Evolutionary conservation across 805 yeast genomes (phyloP).

Genomic region (Ogataea trehaloabstinens): DNA sequence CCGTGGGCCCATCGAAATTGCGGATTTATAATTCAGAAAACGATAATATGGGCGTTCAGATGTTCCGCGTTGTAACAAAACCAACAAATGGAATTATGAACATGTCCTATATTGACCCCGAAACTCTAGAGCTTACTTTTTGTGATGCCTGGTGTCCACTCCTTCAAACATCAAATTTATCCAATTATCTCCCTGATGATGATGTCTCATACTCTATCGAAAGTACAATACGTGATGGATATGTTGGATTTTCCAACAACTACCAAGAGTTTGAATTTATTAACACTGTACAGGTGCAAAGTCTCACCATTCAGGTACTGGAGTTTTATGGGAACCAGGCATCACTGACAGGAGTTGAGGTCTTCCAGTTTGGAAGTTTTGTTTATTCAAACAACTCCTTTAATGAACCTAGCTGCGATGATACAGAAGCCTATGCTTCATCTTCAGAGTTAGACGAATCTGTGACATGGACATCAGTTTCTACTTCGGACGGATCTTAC

Average conservation of each 20-base stretch:
- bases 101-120: constrained; percentile 77
- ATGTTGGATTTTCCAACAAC: constrained; percentile 38
- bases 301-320: constrained; percentile 61
- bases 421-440: constrained; percentile 6
- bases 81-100: constrained; percentile 93
- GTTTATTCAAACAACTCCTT: constrained; percentile 74
- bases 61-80: constrained; percentile 69
- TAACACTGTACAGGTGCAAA: constrained; percentile 57
- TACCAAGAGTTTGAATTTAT: constrained; percentile 84
- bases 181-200: constrained; percentile 3
- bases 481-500: constrained; percentile 16
- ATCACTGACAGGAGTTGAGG: constrained; percentile 68
- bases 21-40: constrained; percentile 65
- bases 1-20: constrained; percentile 64
- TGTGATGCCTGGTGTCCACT: constrained; percentile 95
- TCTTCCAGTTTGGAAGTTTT: constrained; percentile 58
- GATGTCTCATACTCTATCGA: constrained; percentile 11
- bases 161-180: constrained; percentile 37
- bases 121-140: constrained; percentile 47
- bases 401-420: constrained; percentile 62
- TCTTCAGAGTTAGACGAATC: constrained; percentile 15
- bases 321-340: constrained; percentile 70
- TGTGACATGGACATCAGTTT: constrained; percentile 22
- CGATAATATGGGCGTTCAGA: constrained; percentile 42
- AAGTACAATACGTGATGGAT: constrained; percentile 19